A percentile compares a stretch with the other conserved stretches of the same genome.
phyloP scores from a whole-genome alignment of 2,329 filamentous ascomycete genomes.

The Knoxdaviesia capensis region DNA sequence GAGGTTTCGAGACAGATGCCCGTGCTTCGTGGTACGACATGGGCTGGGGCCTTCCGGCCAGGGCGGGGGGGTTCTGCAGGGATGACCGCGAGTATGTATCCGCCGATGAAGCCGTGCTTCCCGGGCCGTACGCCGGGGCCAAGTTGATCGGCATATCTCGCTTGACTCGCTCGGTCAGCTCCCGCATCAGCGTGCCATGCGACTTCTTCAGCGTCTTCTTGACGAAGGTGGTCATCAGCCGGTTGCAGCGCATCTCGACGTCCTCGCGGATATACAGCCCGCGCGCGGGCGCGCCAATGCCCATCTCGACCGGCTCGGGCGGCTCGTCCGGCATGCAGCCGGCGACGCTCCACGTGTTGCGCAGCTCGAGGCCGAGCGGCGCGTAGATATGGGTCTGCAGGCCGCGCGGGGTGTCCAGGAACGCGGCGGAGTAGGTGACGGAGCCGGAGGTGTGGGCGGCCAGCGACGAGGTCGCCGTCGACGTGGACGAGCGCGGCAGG shows the following conservation, averaged over 20 bases:
- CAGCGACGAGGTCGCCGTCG: constrained; percentile 10
- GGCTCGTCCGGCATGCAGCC: constrained; percentile 55
- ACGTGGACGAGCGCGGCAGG: constrained; percentile 35
- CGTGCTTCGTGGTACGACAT: no score
- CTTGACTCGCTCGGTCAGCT: background rate
- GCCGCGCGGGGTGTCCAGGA: constrained; percentile 52
- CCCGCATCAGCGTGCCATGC: constrained; percentile 42
- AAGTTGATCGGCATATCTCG: no score
- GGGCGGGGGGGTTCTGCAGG: no score
- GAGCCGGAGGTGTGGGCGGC: constrained; percentile 29
- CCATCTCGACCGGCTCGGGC: constrained; percentile 42
- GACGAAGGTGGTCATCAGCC: constrained; percentile 56
- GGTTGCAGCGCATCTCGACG: constrained; percentile 60
- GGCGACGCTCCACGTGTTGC: constrained; percentile 56
- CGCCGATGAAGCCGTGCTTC: no score
- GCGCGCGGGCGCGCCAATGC: constrained; percentile 39
- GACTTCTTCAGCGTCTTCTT: constrained; percentile 66
- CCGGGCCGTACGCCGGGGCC: no score
- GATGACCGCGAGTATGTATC: no score
- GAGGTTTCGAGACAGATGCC: no score
- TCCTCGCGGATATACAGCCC: constrained; percentile 75
- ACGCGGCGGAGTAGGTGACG: constrained; percentile 62
- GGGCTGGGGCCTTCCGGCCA: no score
- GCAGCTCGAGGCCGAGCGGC: constrained; percentile 61
- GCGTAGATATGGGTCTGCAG: constrained; percentile 72